phyloP scores from a whole-genome alignment of 1,139 yeast species.

The Yamadazyma membranifaciens region DNA sequence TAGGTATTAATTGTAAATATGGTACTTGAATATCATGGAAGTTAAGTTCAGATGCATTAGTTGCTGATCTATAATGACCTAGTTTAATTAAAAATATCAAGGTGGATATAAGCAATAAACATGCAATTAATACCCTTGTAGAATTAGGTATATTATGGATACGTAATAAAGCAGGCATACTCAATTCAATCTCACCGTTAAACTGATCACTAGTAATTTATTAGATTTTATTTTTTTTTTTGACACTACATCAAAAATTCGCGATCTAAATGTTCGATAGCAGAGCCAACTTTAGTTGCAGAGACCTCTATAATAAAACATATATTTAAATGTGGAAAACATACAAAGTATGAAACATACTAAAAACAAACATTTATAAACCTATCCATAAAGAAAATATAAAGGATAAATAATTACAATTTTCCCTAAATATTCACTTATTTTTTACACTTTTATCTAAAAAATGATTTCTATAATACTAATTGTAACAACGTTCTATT shows the following conservation, averaged over 20 bases:
- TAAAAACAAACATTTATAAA: constrained; percentile 14
- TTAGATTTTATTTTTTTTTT: background rate
- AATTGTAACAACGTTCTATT: background rate
- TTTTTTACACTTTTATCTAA: constrained; percentile 1
- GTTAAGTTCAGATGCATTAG: constrained; percentile 10
- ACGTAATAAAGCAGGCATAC: constrained; percentile 9
- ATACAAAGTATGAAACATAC: constrained; percentile 9
- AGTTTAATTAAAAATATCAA: constrained; percentile 29
- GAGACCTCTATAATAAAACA: constrained; percentile 9
- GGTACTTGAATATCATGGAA: constrained; percentile 53
- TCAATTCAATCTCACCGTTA: background rate
- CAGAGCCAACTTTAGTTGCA: background rate
- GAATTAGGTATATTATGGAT: constrained; percentile 24
- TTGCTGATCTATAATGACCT: constrained; percentile 35
- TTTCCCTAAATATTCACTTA: background rate
- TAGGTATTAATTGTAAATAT: constrained; percentile 68
- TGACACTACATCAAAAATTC: background rate
- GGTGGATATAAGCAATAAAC: constrained; percentile 22
- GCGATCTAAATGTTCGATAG: background rate
- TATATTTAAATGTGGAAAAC: constrained; percentile 8
- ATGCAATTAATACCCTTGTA: constrained; percentile 27
- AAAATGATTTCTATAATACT: constrained; percentile 3
- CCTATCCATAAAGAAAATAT: constrained; percentile 10
- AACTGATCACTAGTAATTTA: background rate
- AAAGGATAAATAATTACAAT: background rate